Evolutionary conservation across 2,329 filamentous ascomycete species (phyloP).

Genomic region (Penicillium sp.): DNA sequence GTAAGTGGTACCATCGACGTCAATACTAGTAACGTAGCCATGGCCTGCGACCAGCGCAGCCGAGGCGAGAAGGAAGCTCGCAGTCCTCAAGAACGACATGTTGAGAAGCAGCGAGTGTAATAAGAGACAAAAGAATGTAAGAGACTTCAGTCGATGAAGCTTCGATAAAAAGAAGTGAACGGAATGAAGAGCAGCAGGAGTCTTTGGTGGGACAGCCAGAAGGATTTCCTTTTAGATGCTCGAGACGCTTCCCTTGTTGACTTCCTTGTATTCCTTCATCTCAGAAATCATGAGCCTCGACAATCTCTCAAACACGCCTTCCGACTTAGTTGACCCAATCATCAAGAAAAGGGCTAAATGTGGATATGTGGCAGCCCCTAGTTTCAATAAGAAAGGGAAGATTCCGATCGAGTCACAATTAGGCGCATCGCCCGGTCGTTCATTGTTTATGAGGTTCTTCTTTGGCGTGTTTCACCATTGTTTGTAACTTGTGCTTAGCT

Average conservation of each 20-base stretch:
- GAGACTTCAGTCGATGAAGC: slow-evolving; percentile 10
- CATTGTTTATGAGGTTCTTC: not conserved
- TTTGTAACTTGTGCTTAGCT: not conserved
- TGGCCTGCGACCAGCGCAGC: slow-evolving; percentile 40
- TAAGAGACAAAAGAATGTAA: slow-evolving; percentile 4
- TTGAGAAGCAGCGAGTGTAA: not conserved
- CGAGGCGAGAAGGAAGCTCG: slow-evolving; percentile 31
- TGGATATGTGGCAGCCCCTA: not conserved
- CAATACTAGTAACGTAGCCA: slow-evolving; percentile 38
- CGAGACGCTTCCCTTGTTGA: not conserved
- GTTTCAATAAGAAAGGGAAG: not conserved
- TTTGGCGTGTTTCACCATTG: slow-evolving; percentile 4
- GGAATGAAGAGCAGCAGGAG: not conserved
- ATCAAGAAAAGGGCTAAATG: not conserved
- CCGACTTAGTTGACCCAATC: not conserved
- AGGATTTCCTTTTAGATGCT: not conserved
- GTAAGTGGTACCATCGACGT: slow-evolving; percentile 37
- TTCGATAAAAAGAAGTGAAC: not conserved
- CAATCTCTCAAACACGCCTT: not conserved
- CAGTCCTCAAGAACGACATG: slow-evolving; percentile 34
- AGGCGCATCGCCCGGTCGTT: not conserved
- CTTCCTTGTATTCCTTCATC: not conserved
- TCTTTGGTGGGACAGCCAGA: too few relatives aligned
- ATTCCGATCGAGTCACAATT: not conserved
- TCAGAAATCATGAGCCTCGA: not conserved